Conservation (phyloP, 1,284 basidiomycete genomes). For the Leccinum laetum region DNA sequence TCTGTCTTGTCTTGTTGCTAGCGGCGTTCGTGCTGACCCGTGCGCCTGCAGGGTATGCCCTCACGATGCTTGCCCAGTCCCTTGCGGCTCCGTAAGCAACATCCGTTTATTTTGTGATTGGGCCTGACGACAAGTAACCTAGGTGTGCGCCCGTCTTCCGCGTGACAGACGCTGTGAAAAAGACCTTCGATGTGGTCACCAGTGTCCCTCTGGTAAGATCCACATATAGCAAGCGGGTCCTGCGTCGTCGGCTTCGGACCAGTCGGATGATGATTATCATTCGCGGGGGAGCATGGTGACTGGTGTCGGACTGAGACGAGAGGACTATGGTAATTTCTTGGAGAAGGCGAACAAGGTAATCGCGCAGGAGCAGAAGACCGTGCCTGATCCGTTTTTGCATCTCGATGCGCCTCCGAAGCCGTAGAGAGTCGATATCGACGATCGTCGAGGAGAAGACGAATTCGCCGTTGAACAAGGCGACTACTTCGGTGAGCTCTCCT, state of each 20-base stretch:
- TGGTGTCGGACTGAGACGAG: no score
- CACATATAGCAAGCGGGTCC: not conserved
- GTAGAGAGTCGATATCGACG: conserved; percentile 85
- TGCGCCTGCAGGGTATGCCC: conserved; percentile 44
- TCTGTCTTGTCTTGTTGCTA: not conserved
- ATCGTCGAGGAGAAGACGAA: conserved; percentile 89
- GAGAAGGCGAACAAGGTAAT: no score
- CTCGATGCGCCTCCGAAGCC: conserved; percentile 59
- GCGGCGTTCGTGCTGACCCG: not conserved
- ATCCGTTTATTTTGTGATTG: not conserved
- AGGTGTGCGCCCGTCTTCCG: conserved; percentile 70
- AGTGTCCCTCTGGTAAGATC: conserved; percentile 63
- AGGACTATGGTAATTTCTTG: no score
- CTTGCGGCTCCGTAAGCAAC: conserved; percentile 65
- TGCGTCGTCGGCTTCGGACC: no score
- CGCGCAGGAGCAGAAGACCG: conserved; percentile 71
- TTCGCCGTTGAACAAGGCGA: conserved; percentile 90
- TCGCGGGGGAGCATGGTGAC: no score
- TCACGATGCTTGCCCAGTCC: conserved; percentile 58
- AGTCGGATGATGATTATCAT: no score
- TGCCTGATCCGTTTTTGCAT: conserved; percentile 80
- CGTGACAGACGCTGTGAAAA: conserved; percentile 58
- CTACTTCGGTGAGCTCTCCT: conserved; percentile 67
- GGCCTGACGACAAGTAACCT: not conserved
- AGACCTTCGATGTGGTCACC: conserved; percentile 57